Evolutionary conservation across 352 stramenopile species (phyloP).

Genomic region (Globisporangium spiculum): DNA sequence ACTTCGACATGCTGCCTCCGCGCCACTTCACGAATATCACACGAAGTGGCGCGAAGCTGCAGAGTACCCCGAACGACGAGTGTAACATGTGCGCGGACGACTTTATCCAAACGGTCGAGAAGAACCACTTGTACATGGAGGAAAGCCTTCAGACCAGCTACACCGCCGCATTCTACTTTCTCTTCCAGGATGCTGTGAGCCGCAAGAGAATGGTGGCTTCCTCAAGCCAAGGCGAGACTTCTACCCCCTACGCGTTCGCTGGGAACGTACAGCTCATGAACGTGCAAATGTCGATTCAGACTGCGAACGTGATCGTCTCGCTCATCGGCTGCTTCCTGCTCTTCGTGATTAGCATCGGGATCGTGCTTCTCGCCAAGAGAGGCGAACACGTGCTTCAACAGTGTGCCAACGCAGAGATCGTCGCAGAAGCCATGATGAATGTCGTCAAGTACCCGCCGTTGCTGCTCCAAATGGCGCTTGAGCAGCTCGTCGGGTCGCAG

Average conservation of each 20-base stretch:
- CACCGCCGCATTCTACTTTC: constrained; percentile 30
- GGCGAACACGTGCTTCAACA: constrained; percentile 1
- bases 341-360: not conserved
- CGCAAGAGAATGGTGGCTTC: too few relatives aligned
- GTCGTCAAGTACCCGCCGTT: constrained; percentile 9
- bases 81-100: too few relatives aligned
- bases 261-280: not conserved
- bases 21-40: too few relatives aligned
- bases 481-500: not conserved
- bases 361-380: not conserved
- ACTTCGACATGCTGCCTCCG: too few relatives aligned
- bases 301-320: not conserved
- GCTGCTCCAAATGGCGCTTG: constrained; percentile 7
- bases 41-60: too few relatives aligned
- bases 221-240: too few relatives aligned
- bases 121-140: constrained; percentile 31
- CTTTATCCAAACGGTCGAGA: too few relatives aligned
- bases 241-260: not conserved
- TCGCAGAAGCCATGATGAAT: constrained; percentile 10
- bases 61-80: too few relatives aligned
- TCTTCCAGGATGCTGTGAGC: constrained; percentile 33
- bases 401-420: constrained; percentile 5
- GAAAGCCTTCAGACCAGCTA: constrained; percentile 32
- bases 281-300: not conserved
- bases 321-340: constrained; percentile 5